Evolutionary conservation across 257 asterid genomes (phyloP).

Genomic region (Salvia rosmarinus): DNA sequence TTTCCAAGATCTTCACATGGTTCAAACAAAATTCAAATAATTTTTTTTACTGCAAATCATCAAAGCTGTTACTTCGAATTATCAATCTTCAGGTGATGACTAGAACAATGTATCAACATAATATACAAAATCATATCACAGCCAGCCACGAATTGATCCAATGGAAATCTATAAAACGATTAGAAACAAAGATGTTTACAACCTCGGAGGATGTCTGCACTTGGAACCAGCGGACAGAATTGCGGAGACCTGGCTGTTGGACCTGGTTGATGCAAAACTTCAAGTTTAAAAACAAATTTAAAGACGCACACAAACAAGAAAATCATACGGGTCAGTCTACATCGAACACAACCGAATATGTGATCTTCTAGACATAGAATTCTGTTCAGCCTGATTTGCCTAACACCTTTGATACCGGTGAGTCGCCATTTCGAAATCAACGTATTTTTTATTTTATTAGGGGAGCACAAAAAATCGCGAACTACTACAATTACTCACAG

Average conservation of each 20-base stretch:
- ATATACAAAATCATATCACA: too few relatives aligned
- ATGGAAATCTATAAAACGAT: background rate
- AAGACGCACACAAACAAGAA: background rate
- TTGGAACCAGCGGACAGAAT: constrained; percentile 92
- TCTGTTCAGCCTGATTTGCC: background rate
- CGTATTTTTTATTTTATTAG: background rate
- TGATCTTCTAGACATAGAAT: background rate
- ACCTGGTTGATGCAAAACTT: constrained; percentile 40
- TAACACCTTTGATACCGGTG: background rate
- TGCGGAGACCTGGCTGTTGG: constrained; percentile 59
- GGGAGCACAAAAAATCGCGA: background rate
- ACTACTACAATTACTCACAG: constrained; percentile 35
- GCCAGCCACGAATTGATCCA: background rate
- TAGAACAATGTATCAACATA: background rate
- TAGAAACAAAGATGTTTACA: constrained; percentile 36
- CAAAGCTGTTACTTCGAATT: constrained; percentile 6
- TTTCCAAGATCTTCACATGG: background rate
- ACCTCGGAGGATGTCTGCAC: constrained; percentile 76
- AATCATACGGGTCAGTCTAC: background rate
- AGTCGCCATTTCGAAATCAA: background rate
- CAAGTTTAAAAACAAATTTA: background rate
- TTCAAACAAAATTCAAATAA: background rate
- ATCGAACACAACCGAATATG: constrained; percentile 1
- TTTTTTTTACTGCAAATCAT: background rate
- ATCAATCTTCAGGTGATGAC: constrained; percentile 1